These are phyloP conservation scores for Pyracantha coccinea DNA, from an alignment of 331 rosid genomes.

Conservation along the genomic window DNA sequence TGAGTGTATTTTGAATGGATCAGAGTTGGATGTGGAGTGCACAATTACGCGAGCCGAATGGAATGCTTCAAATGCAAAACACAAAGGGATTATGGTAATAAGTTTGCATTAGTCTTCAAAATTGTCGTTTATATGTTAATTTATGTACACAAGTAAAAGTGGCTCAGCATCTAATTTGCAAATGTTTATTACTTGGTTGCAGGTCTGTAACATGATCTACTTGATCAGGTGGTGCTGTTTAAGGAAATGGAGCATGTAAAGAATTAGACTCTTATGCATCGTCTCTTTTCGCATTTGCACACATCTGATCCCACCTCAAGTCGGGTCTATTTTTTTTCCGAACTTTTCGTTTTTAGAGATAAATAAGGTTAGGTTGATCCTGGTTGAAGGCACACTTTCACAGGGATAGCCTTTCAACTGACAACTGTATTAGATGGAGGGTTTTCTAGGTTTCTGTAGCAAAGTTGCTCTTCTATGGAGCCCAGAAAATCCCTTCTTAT, in stretches of 20 bases:
- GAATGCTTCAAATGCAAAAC: conserved; percentile 84
- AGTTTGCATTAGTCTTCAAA: conserved; percentile 14
- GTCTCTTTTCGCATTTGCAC: conserved; percentile 9
- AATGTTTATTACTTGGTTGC: conserved; percentile 12
- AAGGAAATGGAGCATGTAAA: conserved; percentile 18
- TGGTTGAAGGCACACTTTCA: conserved; percentile 32
- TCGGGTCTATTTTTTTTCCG: neutral
- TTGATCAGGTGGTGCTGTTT: conserved; percentile 41
- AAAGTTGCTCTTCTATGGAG: conserved; percentile 26
- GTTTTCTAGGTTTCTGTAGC: conserved; percentile 24
- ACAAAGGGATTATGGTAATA: conserved; percentile 57
- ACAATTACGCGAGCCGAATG: conserved; percentile 86
- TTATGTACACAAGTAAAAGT: neutral
- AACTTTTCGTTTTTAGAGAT: conserved; percentile 9
- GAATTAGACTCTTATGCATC: neutral
- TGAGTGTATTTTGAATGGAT: conserved; percentile 6
- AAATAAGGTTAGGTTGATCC: conserved; percentile 23
- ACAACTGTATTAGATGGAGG: conserved; percentile 20
- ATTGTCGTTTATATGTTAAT: neutral
- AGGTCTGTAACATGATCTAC: conserved; percentile 19
- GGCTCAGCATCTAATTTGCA: conserved; percentile 5
- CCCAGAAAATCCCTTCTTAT: conserved; percentile 29
- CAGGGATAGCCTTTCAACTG: conserved; percentile 12
- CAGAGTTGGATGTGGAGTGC: conserved; percentile 87
- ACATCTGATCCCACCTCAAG: conserved; percentile 14